Base-by-base conservation (phyloP, 768 basidiomycete species). In the Paxillus involutus region DNA sequence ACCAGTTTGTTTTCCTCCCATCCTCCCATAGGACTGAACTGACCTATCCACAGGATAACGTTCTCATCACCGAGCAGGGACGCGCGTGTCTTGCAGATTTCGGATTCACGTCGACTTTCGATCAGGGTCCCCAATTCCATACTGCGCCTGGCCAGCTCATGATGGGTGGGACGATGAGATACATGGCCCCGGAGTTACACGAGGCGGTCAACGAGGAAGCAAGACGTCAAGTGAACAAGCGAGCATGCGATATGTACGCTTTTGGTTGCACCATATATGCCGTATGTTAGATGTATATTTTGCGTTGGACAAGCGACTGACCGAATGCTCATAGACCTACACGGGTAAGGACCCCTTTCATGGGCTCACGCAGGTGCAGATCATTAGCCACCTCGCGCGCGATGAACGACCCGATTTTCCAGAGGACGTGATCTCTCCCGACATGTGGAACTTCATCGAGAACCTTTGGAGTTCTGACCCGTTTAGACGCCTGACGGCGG, bases 81-180 rank as follows among this genome's bases (percentile, higher is more conserved):
- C 65, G 67, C 26, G 81, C 80, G 11, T 79, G 78, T 50, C 67
- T 82, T 5, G 75, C 80, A 26, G 81, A 82, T 59, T 82, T 82
- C 47, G 80, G 80, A 13, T 64, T 81, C 19, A 54, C n/a, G 10
- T 63, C 59, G 0, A 39, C 52, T 21, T 66, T 64, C 21, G 68
- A 69, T 48, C 43, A 47, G 1, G 53, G 59, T 36, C 50, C 59
- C 16, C 44, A 45, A 11, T 49, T 63, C 9, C 56, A 33, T 17
- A 57, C 59, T 5, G 49, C 56, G 13, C 36, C 58, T 11, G 49
- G 55, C 19, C n/a, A 56, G 21, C 13, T 56, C 14, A 7, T 6
- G 14, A 52, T 61, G 44, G 21, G 17, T 0, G 69, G 68, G 39
- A 67, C 67, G n/a, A 10, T 0, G 12, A 1, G 4, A 21, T 69